A percentile compares a stretch with the other conserved stretches of the same genome.
These are phyloP conservation scores for Neurospora sp. DNA, from an alignment of 495 filamentous ascomycete genomes.

Conservation along the genomic window DNA sequence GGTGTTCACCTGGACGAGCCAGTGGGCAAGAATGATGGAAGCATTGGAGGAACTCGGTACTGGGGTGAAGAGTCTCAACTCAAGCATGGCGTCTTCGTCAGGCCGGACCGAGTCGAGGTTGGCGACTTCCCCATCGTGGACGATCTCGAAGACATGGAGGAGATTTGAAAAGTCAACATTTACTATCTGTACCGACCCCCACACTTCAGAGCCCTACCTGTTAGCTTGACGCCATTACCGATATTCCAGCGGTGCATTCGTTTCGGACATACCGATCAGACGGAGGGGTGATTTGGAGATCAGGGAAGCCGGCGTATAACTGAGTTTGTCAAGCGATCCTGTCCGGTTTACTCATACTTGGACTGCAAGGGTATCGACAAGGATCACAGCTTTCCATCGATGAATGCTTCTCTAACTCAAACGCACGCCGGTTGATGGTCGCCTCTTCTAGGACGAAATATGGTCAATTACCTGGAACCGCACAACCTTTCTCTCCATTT, in stretches of 20 bases:
- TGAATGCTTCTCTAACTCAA: not conserved
- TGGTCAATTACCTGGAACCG: not conserved
- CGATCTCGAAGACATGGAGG: constrained; percentile 78
- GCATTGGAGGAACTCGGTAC: constrained; percentile 64
- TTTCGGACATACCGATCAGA: not conserved
- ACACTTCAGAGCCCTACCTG: not conserved
- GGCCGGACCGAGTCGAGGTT: constrained; percentile 80
- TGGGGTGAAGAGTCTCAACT: constrained; percentile 51
- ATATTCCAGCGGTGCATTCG: not conserved
- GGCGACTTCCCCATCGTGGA: constrained; percentile 72
- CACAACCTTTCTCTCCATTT: not conserved
- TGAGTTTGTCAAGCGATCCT: not conserved
- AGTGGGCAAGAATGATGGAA: constrained; percentile 83
- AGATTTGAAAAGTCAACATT: constrained; percentile 46
- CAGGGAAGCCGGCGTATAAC: not conserved
- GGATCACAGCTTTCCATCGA: not conserved
- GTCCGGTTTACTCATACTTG: not conserved
- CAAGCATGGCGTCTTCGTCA: constrained; percentile 77
- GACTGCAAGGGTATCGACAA: not conserved
- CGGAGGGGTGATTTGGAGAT: not conserved
- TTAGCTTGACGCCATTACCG: not conserved
- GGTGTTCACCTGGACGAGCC: constrained; percentile 81
- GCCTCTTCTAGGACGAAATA: not conserved
- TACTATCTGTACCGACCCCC: not conserved
- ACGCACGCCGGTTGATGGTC: not conserved